These are phyloP conservation scores for Lentinula detonsa DNA, from an alignment of 768 basidiomycete genomes.

Conservation along the genomic window DNA sequence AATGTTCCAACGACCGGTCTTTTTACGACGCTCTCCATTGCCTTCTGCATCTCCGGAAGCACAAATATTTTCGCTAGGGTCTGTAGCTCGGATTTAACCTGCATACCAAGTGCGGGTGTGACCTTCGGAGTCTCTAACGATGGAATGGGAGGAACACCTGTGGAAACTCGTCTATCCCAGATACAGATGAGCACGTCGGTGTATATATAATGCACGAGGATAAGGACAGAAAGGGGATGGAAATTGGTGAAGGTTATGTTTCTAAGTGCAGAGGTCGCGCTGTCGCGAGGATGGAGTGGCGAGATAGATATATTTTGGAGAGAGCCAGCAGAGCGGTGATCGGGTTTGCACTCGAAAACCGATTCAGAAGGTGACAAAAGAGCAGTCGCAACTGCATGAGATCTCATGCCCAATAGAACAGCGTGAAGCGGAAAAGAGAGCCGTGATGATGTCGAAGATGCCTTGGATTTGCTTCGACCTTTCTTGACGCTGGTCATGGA, in stretches of 20 bases:
- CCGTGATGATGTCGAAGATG: not conserved
- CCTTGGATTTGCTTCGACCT: not conserved
- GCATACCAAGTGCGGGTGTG: slow-evolving; percentile 22
- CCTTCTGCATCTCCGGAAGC: slow-evolving; percentile 46
- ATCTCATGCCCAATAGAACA: not conserved
- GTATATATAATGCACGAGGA: slow-evolving; percentile 84
- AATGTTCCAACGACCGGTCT: slow-evolving; percentile 43
- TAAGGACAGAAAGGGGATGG: slow-evolving; percentile 60
- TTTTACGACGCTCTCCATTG: slow-evolving; percentile 60
- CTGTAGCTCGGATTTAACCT: slow-evolving; percentile 61
- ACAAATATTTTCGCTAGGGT: slow-evolving; percentile 51
- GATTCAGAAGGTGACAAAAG: not conserved
- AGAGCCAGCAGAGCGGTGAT: slow-evolving; percentile 18
- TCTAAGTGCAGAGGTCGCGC: not conserved
- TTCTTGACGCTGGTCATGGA: not conserved
- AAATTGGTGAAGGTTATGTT: slow-evolving; percentile 46
- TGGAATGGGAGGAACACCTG: slow-evolving; percentile 25
- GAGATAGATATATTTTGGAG: slow-evolving; percentile 23
- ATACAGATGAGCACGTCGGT: slow-evolving; percentile 76
- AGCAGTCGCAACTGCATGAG: not conserved
- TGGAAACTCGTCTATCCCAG: slow-evolving; percentile 72
- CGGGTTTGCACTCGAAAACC: not conserved
- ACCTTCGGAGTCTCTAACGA: slow-evolving; percentile 25
- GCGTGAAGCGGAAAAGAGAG: not conserved
- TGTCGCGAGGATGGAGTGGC: slow-evolving; percentile 13